Evolutionary conservation across 805 yeast species (phyloP).

Genomic region (Huiozyma sinensis): DNA sequence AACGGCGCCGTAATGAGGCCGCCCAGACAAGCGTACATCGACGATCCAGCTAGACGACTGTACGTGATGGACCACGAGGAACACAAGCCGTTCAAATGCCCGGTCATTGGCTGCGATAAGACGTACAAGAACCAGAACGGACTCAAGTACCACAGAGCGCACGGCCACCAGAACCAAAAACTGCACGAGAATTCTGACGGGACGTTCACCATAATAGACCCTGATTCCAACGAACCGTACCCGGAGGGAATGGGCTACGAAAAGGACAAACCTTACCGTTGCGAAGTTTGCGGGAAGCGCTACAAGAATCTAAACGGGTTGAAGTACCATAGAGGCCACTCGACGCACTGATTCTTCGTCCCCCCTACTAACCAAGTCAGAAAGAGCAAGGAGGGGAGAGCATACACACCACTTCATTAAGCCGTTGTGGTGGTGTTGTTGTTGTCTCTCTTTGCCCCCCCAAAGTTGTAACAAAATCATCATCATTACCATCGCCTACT

Average conservation of each 20-base stretch:
- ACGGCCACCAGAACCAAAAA: slow-evolving; percentile 95
- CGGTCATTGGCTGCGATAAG: slow-evolving; percentile 96
- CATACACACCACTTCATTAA: not conserved
- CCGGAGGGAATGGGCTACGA: slow-evolving; percentile 92
- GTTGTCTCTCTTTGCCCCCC: too few species aligned
- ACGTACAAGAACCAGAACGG: slow-evolving; percentile 97
- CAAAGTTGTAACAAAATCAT: too few species aligned
- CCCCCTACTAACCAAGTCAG: too few species aligned
- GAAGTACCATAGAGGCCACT: slow-evolving; percentile 94
- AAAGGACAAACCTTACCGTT: slow-evolving; percentile 94
- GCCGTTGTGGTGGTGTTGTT: not conserved
- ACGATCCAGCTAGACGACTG: slow-evolving; percentile 91
- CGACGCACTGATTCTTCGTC: slow-evolving; percentile 57
- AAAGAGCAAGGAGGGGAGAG: too few species aligned
- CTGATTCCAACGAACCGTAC: slow-evolving; percentile 77
- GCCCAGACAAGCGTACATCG: slow-evolving; percentile 55
- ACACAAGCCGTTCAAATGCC: slow-evolving; percentile 92
- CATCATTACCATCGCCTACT: too few species aligned
- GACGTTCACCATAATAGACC: slow-evolving; percentile 83
- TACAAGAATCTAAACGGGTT: slow-evolving; percentile 93
- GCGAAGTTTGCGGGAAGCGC: slow-evolving; percentile 96
- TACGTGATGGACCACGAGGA: slow-evolving; percentile 89
- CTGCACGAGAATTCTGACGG: slow-evolving; percentile 88
- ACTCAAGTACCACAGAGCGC: slow-evolving; percentile 85
- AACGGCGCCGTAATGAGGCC: not conserved